Evolutionary conservation across 2,329 filamentous ascomycete genomes (phyloP).

Genomic region (Trichoderma guizhouense): DNA sequence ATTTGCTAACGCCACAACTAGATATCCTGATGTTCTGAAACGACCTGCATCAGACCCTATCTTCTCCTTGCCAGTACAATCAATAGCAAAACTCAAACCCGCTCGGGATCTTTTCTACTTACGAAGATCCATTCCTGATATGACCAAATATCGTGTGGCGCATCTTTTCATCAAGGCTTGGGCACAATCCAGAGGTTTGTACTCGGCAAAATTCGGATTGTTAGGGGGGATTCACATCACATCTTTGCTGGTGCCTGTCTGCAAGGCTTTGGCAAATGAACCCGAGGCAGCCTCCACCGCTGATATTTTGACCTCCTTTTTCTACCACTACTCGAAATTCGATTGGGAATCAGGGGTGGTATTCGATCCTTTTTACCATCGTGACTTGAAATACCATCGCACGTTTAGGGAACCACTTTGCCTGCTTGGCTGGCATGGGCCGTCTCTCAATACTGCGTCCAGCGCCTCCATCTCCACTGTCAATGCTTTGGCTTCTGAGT

Average conservation of each 20-base stretch:
- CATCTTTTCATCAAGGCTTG: conserved; percentile 60
- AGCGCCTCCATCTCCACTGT: conserved; percentile 53
- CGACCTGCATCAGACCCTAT: conserved; percentile 49
- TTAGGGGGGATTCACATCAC: conserved; percentile 64
- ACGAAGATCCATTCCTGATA: conserved; percentile 56
- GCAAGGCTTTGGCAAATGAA: conserved; percentile 49
- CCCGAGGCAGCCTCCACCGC: conserved; percentile 40
- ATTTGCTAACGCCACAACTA: conserved; percentile 17
- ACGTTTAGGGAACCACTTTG: conserved; percentile 59
- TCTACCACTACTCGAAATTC: conserved; percentile 58
- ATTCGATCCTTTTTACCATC: conserved; percentile 60
- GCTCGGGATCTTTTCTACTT: conserved; percentile 61
- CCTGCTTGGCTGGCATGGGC: conserved; percentile 60
- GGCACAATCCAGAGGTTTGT: conserved; percentile 60
- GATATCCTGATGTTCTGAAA: conserved; percentile 46
- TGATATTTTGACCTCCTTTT: conserved; percentile 58
- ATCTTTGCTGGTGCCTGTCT: conserved; percentile 57
- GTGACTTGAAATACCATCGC: conserved; percentile 49
- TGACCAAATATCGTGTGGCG: conserved; percentile 54
- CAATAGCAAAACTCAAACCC: conserved; percentile 61
- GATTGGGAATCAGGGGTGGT: conserved; percentile 55
- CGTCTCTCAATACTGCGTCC: conserved; percentile 57
- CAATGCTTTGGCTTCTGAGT: conserved; percentile 48
- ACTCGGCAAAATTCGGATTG: conserved; percentile 62
- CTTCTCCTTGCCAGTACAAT: conserved; percentile 54